Evolutionary conservation across 2,329 filamentous ascomycete species (phyloP), one percentile per base, ranked within the genome.

Genomic region (Fusarium xylarioides): DNA sequence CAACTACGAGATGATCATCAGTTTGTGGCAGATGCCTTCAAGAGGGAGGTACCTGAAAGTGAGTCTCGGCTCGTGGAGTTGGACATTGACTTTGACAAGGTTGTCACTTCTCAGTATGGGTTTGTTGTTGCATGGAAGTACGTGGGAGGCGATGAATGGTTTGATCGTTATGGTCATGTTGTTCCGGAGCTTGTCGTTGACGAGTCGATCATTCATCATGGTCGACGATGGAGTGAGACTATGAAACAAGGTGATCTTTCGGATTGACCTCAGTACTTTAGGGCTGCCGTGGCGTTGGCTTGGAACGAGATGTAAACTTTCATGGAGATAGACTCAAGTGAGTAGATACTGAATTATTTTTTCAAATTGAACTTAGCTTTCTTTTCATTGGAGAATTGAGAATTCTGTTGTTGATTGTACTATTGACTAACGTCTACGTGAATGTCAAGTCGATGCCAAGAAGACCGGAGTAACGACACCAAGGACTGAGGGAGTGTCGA

Each of bases 351-450:
- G 10, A 3, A 21, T 3, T 26, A 2, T 9, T 1, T 28, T 11
- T 9, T 26, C 11, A 2, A 11, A 21, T 21, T 6, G 18, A 7
- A 18, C 4, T 6, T 5, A 2, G 7, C 4, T 12, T 26, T 1
- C 4, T 12, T 26, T 1, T 26, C 9, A 9, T 26, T 9, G 10
- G 5, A 16, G 4, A 21, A 37, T 37, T 26, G 11, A 21, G 14
- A 4, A 16, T 0, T 28, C 4, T 26, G 0, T 2, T 53, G 7
- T 12, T 21, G 7, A 53, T 21, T 11, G 18, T 11, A 21, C 1
- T 16, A 12, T 7, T 35, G 18, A 12, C 5, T 16, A 7, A 5
- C 3, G 2, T 11, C 15, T 21, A 9, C 7, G 18, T 15, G 23
- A 21, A 37, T 19, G 8, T 52, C 32, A 23, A 18, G 28, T 32